These are phyloP conservation scores for Solanum neorickii DNA, from an alignment of 257 asterid genomes.

Conservation along the genomic window DNA sequence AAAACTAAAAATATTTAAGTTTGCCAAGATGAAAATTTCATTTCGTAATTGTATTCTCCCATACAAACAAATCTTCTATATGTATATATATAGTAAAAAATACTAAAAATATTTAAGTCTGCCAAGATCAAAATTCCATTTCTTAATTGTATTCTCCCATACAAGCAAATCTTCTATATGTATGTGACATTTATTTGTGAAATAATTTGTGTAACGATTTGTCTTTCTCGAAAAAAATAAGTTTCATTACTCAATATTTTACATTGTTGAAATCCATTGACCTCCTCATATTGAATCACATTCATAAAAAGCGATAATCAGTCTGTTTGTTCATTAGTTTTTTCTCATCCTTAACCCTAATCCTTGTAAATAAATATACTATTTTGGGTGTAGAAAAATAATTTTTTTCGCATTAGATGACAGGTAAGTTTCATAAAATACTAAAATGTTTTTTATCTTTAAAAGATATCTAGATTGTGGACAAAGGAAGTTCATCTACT, in stretches of 20 bases:
- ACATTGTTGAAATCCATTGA: background rate
- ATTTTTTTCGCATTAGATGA: no score
- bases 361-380: background rate
- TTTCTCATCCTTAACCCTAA: background rate
- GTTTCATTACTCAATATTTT: background rate
- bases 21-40: background rate
- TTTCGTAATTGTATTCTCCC: background rate
- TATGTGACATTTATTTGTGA: background rate
- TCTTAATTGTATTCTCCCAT: background rate
- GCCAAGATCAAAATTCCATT: background rate
- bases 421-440: no score
- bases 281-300: background rate
- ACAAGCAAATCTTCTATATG: background rate
- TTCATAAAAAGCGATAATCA: no score
- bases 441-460: accelerated
- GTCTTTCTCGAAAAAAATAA: background rate
- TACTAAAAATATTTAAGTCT: background rate
- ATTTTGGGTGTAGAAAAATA: background rate
- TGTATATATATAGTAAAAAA: background rate
- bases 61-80: background rate
- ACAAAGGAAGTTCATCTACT: no score
- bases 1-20: background rate
- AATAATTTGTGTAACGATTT: background rate
- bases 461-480: background rate
- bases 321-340: background rate